A percentile compares a stretch with the other conserved stretches of the same genome.
These are phyloP conservation scores for Circinella umbellata DNA, from an alignment of 371 early-diverging fungal genomes.

Conservation along the genomic window DNA sequence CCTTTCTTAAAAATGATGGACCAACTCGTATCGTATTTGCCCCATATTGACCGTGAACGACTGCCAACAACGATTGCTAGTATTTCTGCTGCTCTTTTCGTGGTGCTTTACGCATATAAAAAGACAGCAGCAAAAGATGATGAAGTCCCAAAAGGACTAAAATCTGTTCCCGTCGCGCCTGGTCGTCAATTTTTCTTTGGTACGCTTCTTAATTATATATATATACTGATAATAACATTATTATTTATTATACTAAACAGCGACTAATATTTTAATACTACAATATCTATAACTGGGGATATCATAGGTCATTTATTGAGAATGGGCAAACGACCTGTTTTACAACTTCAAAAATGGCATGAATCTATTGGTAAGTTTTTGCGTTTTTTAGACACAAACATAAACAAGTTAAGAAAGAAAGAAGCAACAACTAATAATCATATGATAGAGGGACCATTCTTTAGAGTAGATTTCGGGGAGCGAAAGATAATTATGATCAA, in stretches of 20 bases:
- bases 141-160: neutral
- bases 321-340: constrained; percentile 14
- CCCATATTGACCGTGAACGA: neutral
- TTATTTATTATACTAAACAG: too few species aligned
- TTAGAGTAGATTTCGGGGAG: constrained; percentile 22
- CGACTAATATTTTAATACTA: too few species aligned
- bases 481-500: constrained; percentile 19
- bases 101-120: neutral
- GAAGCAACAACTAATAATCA: neutral
- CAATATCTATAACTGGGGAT: too few species aligned
- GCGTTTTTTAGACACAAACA: neutral
- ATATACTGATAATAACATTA: too few species aligned
- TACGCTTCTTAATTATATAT: neutral
- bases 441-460: constrained; percentile 14
- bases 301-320: constrained; percentile 11
- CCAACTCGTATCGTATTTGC: neutral
- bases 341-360: constrained; percentile 17
- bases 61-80: neutral
- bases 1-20: constrained; percentile 3
- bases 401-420: neutral
- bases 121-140: neutral
- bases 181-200: constrained; percentile 9
- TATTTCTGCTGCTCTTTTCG: neutral
- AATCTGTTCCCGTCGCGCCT: constrained; percentile 14
- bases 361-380: constrained; percentile 8